Evolutionary conservation across 2,329 filamentous ascomycete species (phyloP), one percentile per base, ranked within the genome.

Genomic region (Colletotrichum cordylinicola): DNA sequence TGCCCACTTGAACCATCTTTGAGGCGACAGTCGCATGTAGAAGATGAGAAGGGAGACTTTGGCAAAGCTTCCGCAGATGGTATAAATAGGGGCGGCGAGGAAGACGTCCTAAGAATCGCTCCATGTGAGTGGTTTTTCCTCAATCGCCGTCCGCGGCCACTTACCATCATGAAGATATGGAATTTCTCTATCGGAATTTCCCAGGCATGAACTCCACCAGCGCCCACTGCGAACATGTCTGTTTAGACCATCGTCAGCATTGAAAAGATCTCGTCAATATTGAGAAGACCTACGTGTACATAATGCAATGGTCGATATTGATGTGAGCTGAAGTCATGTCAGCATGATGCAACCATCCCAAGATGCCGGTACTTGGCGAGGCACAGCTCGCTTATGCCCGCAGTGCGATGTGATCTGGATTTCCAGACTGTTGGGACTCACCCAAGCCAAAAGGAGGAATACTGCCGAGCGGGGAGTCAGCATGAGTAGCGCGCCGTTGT

Each of bases 41-140:
- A 86, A 85, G 13, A 85, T 79, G 4, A 86, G 81, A 9, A 87
- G 82, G 0, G 84, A 82, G 4, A 86, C 56, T 69, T 86, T 87
- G 27, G 84, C 82, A 16, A 84, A 80, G 7, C 80, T 82, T 8
- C 81, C 82, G 37, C 82, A 81, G n/a, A 82, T 71, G 6, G 82
- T 80, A 72, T 84, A 86, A 27, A 86, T 78, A 18, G 79, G 77
- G 3, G 80, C 73, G 2, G 79, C 77, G 16, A 83, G 70, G 24
- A 81, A 82, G 8, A 82, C 78, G 33, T 80, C 78, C 81, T 83
- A 9, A 6, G 6, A 31, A 18, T 5, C n/a, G 16, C 8, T 29
- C 4, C 24, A 58, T 7, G 15, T 74, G n/a, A 67, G 60, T 21
- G 13, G 27, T 16, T 1, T 12, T 5, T 13, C 52, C 52, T 56